Conservation (phyloP, 1,284 basidiomycete genomes). For the Golubevia sp. region DNA sequence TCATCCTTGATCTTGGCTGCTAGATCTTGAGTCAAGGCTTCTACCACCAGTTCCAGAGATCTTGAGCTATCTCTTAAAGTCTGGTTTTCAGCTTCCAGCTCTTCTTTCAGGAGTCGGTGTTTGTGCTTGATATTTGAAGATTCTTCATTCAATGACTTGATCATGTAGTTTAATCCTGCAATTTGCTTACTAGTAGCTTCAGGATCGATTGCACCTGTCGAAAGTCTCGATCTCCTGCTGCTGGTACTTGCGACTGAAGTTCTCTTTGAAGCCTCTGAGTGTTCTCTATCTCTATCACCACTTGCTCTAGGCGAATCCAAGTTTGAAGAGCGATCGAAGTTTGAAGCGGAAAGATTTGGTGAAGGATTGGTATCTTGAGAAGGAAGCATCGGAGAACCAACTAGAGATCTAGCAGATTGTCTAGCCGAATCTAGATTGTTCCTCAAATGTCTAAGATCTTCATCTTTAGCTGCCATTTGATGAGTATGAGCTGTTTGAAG, state of each 20-base stretch:
- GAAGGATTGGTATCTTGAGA: no score
- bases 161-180: constrained; percentile 33
- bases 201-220: constrained; percentile 13
- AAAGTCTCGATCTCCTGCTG: background rate
- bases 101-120: constrained; percentile 24
- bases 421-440: constrained; percentile 11
- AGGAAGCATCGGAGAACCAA: no score
- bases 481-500: background rate
- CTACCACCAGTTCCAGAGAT: no score
- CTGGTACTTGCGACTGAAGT: no score
- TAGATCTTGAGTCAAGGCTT: no score
- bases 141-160: constrained; percentile 35
- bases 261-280: no score
- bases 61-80: no score
- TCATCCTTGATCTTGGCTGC: no score
- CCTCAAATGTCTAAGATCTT: constrained; percentile 18
- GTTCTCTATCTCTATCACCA: no score
- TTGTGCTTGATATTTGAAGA: constrained; percentile 29
- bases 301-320: no score
- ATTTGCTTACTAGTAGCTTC: constrained; percentile 23
- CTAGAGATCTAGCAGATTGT: background rate
- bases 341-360: no score
- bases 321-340: no score
- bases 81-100: constrained; percentile 7
- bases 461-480: constrained; percentile 10